phyloP scores from a whole-genome alignment of 345 rosid species.

The Ailanthus altissimus region DNA sequence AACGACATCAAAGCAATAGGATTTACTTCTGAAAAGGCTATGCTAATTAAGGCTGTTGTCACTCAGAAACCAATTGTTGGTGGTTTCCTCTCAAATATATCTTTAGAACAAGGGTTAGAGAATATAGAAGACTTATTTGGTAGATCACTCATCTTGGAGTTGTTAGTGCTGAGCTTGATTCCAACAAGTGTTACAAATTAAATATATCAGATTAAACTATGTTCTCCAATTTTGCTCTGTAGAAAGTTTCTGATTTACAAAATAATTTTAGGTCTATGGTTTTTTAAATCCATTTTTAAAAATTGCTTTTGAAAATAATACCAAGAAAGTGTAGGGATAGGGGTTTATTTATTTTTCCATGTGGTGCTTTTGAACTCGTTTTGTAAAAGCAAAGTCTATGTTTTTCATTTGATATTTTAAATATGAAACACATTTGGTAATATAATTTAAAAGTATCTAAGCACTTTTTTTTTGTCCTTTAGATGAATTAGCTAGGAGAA shows the following conservation, averaged over 20 bases:
- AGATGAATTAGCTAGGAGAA: too few species aligned
- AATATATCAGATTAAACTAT: not conserved
- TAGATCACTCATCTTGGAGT: conserved; percentile 49
- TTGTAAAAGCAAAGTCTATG: too few species aligned
- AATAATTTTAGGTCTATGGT: not conserved
- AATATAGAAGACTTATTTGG: conserved; percentile 48
- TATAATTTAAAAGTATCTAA: too few species aligned
- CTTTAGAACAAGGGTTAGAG: conserved; percentile 35
- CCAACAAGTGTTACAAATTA: conserved; percentile 34
- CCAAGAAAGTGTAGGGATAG: too few species aligned
- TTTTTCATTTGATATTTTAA: too few species aligned
- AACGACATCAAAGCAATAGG: conserved; percentile 27
- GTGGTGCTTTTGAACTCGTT: too few species aligned
- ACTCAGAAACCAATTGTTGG: conserved; percentile 27
- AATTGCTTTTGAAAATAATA: too few species aligned
- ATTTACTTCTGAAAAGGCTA: not conserved
- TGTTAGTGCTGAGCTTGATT: conserved; percentile 51
- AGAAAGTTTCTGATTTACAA: not conserved
- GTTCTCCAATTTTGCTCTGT: not conserved
- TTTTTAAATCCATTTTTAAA: not conserved
- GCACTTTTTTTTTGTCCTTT: too few species aligned
- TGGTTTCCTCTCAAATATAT: too few species aligned
- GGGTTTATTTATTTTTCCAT: too few species aligned
- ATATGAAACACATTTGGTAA: too few species aligned
- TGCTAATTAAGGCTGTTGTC: conserved; percentile 39